Evolutionary conservation across 1,284 basidiomycete species (phyloP), one percentile per base, ranked within the genome.

Genomic region (Thelephora terrestris): DNA sequence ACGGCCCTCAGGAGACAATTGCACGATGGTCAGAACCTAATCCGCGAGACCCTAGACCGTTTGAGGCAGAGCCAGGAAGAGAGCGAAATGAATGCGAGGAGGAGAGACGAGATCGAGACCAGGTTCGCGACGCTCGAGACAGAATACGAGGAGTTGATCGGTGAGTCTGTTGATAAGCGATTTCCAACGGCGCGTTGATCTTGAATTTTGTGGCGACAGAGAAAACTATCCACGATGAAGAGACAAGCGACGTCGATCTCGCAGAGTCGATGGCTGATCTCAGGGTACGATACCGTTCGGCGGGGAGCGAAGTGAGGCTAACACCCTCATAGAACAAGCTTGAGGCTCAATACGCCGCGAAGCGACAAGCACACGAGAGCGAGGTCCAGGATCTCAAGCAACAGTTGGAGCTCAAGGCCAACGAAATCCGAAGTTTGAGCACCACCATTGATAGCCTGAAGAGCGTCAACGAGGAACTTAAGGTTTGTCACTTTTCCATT

Each of bases 401-500:
- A 59, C 92, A 97, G 61, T 73, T 96, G 37, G 95, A 98, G 59
- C 71, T 90, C 61, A 88, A 86, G 62, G 74, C 74, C 46, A 87
- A 85, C 57, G 97, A 99, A 68, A 79, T 92, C 51, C 83, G 89
- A 50, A 82, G 78, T 51, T 73, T 97, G 51, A 86, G 91, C 56
- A 80, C 84, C 45, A 85, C 88, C 21, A 86, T 97, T 53, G 94
- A 99, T 61, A 89, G 86, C 61, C 77, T 98, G 59, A 94, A 95
- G 72, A 87, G 90, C 59, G 89, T 96, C 55, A 97, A 98, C 61
- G 96, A 99, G 64, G 96, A 99, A 66, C 79, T 99, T 48, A 98
- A 99, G 80, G 91, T 92, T 57, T 53, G 70, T 56, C 32, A 27
- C 52, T 35, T 49, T 20, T 39, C 25, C 25, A 43, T 27, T 29